phyloP scores from a whole-genome alignment of 148 eudicot species.

The Camellia japonica region DNA sequence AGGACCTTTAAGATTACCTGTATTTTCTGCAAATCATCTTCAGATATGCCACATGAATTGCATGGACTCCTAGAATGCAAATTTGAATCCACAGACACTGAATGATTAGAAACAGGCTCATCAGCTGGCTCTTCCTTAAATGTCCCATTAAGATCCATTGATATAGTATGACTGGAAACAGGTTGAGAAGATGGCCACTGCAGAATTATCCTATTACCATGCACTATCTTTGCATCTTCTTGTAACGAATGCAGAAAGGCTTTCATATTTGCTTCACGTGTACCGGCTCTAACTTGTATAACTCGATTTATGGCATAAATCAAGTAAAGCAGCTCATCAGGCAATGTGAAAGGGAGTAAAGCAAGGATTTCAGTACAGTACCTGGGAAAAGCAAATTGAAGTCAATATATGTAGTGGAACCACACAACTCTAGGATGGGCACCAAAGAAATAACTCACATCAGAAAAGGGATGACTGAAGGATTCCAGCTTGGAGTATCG shows the following conservation, averaged over 20 bases:
- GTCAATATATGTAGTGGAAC: not conserved
- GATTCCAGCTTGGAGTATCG: slow-evolving; percentile 71
- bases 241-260: slow-evolving; percentile 56
- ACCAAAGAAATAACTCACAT: slow-evolving; percentile 46
- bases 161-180: slow-evolving; percentile 24
- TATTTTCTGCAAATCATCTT: slow-evolving; percentile 58
- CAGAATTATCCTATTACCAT: slow-evolving; percentile 48
- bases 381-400: slow-evolving; percentile 41
- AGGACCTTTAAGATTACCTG: slow-evolving; percentile 45
- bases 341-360: slow-evolving; percentile 77
- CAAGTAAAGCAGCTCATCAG: slow-evolving; percentile 93
- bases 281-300: slow-evolving; percentile 90
- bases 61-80: slow-evolving; percentile 25
- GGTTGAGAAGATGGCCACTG: slow-evolving; percentile 26
- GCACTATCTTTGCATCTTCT: slow-evolving; percentile 29
- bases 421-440: slow-evolving; percentile 6
- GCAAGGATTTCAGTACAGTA: slow-evolving; percentile 92
- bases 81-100: slow-evolving; percentile 30
- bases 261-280: slow-evolving; percentile 80
- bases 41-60: slow-evolving; percentile 30
- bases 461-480: slow-evolving; percentile 61
- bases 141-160: slow-evolving; percentile 38
- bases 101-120: slow-evolving; percentile 27
- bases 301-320: slow-evolving; percentile 85
- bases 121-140: slow-evolving; percentile 25